A percentile compares a stretch with the other conserved stretches of the same genome.
phyloP scores from a whole-genome alignment of 805 yeast species.

The Pichia deserticola region DNA sequence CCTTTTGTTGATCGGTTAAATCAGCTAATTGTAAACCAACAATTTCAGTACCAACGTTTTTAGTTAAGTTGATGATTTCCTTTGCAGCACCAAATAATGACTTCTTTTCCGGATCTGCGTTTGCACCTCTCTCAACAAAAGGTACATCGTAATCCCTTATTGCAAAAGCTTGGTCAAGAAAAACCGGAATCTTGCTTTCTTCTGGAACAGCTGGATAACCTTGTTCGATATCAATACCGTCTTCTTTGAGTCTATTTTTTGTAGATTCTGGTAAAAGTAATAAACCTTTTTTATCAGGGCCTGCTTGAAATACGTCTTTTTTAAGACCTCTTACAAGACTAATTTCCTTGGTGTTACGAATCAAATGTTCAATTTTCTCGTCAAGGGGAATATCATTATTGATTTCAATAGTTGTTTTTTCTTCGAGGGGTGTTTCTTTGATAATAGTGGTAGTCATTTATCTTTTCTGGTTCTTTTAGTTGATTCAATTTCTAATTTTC shows the following conservation, averaged over 20 bases:
- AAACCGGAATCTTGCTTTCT: slow-evolving; percentile 27
- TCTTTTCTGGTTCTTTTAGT: too few species aligned
- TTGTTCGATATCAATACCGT: slow-evolving; percentile 28
- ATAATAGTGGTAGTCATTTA: not conserved
- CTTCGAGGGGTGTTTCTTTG: not conserved
- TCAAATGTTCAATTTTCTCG: slow-evolving; percentile 10
- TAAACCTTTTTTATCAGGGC: slow-evolving; percentile 16
- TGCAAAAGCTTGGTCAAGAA: slow-evolving; percentile 33
- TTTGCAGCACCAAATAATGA: slow-evolving; percentile 35
- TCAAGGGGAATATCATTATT: slow-evolving; percentile 11
- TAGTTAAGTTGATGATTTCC: slow-evolving; percentile 36
- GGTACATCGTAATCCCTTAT: slow-evolving; percentile 29
- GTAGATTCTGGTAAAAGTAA: slow-evolving; percentile 22
- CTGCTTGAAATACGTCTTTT: slow-evolving; percentile 2
- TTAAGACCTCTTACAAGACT: slow-evolving; percentile 8
- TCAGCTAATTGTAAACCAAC: slow-evolving; percentile 39
- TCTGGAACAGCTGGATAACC: slow-evolving; percentile 35
- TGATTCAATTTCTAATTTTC: too few species aligned
- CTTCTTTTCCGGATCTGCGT: slow-evolving; percentile 37
- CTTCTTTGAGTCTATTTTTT: slow-evolving; percentile 28
- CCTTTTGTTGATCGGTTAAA: slow-evolving; percentile 35
- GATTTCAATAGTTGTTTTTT: not conserved
- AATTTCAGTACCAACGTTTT: slow-evolving; percentile 42
- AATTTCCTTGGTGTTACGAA: slow-evolving; percentile 7
- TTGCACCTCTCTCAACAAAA: slow-evolving; percentile 28